Conservation (phyloP, 208 protist species). For the Trypanosoma grayi region DNA sequence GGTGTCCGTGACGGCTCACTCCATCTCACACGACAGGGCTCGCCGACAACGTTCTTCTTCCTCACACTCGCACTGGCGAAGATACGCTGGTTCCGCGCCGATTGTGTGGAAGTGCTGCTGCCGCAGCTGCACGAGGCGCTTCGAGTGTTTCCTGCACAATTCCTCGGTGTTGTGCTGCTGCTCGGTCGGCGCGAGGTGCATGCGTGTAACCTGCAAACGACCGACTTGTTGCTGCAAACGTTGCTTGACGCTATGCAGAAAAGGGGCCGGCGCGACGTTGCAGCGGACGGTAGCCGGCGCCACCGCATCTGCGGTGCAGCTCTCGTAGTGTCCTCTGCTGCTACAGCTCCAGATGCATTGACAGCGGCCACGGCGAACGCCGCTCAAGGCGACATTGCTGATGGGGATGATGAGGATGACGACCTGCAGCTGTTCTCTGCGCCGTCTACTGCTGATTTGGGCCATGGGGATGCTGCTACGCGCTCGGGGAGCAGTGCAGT, state of each 20-base stretch:
- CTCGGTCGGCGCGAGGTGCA: constrained; percentile 54
- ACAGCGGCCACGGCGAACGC: too few species aligned
- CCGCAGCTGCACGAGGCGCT: constrained; percentile 43
- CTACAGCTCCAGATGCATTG: too few species aligned
- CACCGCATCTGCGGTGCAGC: not conserved
- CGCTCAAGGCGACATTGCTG: too few species aligned
- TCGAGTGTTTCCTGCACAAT: constrained; percentile 42
- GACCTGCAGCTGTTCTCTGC: constrained; percentile 17
- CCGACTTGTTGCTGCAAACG: constrained; percentile 40
- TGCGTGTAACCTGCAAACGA: constrained; percentile 28
- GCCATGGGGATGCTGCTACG: not conserved
- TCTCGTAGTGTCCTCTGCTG: not conserved
- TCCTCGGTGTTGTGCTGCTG: constrained; percentile 42
- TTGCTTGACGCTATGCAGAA: constrained; percentile 41
- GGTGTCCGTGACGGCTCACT: constrained; percentile 21
- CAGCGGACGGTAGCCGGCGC: constrained; percentile 1
- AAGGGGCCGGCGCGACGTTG: constrained; percentile 18
- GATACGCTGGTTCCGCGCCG: constrained; percentile 42
- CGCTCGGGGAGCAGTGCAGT: not conserved
- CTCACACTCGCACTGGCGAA: constrained; percentile 58
- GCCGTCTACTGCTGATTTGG: not conserved
- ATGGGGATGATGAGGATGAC: constrained; percentile 3
- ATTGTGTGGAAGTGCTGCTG: constrained; percentile 36
- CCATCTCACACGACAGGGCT: constrained; percentile 24
- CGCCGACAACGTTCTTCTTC: constrained; percentile 51